Base-by-base conservation (phyloP, 495 filamentous ascomycete species). In the Ascodesmis nigricans region DNA sequence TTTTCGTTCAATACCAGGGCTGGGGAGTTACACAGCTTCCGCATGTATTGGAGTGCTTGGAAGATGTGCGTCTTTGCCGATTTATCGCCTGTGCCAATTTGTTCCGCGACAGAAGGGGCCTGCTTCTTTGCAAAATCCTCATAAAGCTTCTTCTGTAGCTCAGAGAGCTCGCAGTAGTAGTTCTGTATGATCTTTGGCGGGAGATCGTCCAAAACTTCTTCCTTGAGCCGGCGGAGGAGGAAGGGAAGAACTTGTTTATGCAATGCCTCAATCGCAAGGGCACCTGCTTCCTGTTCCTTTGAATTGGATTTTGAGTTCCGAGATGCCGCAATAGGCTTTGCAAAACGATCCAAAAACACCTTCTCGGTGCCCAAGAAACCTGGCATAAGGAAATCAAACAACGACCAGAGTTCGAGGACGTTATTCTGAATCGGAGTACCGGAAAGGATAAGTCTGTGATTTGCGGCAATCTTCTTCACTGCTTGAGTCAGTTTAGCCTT, bases 351-450 rank as follows among this genome's bases (percentile, higher is more conserved):
- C 27, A 91, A 60, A 64, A 97, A 97, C 17, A 97, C 84, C 55
- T 92, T 95, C 48, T 97, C 87, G 0, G 87, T 79, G n/a, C 87
- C 87, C 5, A 97, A 60, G 64, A 97, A 97, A 4, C 87, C 90
- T 3, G 87, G 87, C 87, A 97, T 97, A 39, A 97, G 58, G 60
- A 97, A 97, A 55, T 97, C 87, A 47, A 97, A 95, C 4, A 97
- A 67, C 0, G 90, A 95, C 87, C 87, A 97, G n/a, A 97, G 63
- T 49, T 97, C 87, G 5, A 92, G 64, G 13, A 97, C 75, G 52
- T 95, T 97, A 56, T 97, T 97, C 53, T 97, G 87, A 47, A 97
- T 97, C 0, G 87, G 87, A 1, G 87, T 97, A 26, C 87, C 87
- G 8, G 87, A 95, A 3, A 97, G 66, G 41, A 97, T 95, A 22